Evolutionary conservation across 495 filamentous ascomycete species (phyloP).

Genomic region (Trichoderma reesei): DNA sequence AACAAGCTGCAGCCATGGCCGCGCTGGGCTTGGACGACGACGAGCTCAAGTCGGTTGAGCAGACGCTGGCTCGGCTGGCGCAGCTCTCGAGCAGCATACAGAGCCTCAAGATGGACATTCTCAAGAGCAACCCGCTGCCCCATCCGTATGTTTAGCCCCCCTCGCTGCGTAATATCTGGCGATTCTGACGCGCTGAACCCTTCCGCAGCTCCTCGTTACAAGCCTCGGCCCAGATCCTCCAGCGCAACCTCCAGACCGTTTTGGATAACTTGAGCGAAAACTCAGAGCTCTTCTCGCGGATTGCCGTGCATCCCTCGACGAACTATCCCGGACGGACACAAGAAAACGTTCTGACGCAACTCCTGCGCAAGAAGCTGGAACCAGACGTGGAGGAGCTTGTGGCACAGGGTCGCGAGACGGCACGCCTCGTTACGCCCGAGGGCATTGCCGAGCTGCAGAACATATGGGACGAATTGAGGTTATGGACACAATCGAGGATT

Average conservation of each 20-base stretch:
- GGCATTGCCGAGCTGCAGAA: slow-evolving; percentile 23
- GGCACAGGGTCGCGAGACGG: slow-evolving; percentile 43
- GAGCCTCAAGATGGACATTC: slow-evolving; percentile 41
- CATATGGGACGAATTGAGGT: slow-evolving; percentile 32
- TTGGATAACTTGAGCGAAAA: slow-evolving; percentile 49
- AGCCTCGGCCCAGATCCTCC: slow-evolving; percentile 54
- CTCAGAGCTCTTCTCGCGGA: slow-evolving; percentile 47
- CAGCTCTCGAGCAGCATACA: slow-evolving; percentile 58
- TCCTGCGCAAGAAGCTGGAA: slow-evolving; percentile 75
- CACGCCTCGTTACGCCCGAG: slow-evolving; percentile 16
- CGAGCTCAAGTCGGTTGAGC: slow-evolving; percentile 64
- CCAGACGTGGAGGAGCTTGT: slow-evolving; percentile 65
- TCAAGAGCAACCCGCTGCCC: slow-evolving; percentile 27
- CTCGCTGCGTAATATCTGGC: background rate
- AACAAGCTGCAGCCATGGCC: slow-evolving; percentile 28
- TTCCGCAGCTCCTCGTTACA: slow-evolving; percentile 55
- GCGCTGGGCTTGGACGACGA: slow-evolving; percentile 40
- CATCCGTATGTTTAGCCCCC: slow-evolving; percentile 19
- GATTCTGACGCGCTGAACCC: background rate
- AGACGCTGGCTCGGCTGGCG: slow-evolving; percentile 59
- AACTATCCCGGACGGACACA: slow-evolving; percentile 65
- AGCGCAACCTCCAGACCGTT: slow-evolving; percentile 50
- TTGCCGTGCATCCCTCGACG: slow-evolving; percentile 64
- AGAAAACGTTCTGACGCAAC: slow-evolving; percentile 47
- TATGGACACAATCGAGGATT: slow-evolving; percentile 27